Conservation (phyloP, 2,329 filamentous ascomycete genomes). For the Venturia pyrina region DNA sequence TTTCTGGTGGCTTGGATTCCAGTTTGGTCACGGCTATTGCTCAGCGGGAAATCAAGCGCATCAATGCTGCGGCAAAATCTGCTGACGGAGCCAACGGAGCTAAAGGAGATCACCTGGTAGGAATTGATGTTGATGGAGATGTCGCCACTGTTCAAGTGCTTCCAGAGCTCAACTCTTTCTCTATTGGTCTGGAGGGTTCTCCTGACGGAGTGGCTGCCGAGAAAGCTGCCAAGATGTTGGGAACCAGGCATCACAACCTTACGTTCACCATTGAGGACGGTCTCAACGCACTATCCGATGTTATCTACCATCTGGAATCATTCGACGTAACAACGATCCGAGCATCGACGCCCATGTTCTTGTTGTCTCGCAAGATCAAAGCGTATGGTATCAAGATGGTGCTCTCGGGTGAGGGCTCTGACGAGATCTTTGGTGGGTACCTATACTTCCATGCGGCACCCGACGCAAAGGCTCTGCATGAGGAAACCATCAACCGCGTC, state of each 20-base stretch:
- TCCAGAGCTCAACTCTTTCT: constrained; percentile 96
- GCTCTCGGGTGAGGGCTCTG: constrained; percentile 87
- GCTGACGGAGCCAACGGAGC: constrained; percentile 37
- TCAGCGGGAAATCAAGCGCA: constrained; percentile 76
- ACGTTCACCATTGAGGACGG: constrained; percentile 97
- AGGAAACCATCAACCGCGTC: constrained; percentile 85
- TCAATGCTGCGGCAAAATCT: constrained; percentile 46
- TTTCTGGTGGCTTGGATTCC: constrained; percentile 93
- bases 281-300: constrained; percentile 90
- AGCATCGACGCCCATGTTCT: constrained; percentile 96
- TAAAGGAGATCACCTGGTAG: constrained; percentile 54
- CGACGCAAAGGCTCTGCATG: constrained; percentile 84
- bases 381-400: constrained; percentile 99
- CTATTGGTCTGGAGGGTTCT: constrained; percentile 85
- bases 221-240: constrained; percentile 91
- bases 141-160: constrained; percentile 83
- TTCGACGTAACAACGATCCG: constrained; percentile 98
- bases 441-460: constrained; percentile 97
- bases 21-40: constrained; percentile 92
- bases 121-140: constrained; percentile 87
- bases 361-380: constrained; percentile 97
- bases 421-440: constrained; percentile 98
- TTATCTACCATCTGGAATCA: constrained; percentile 95
- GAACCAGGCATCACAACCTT: constrained; percentile 96
- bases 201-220: constrained; percentile 87